Evolutionary conservation across 2,329 filamentous ascomycete genomes (phyloP), one percentile per base, ranked within the genome.

Genomic region (Seiridium cupressi): DNA sequence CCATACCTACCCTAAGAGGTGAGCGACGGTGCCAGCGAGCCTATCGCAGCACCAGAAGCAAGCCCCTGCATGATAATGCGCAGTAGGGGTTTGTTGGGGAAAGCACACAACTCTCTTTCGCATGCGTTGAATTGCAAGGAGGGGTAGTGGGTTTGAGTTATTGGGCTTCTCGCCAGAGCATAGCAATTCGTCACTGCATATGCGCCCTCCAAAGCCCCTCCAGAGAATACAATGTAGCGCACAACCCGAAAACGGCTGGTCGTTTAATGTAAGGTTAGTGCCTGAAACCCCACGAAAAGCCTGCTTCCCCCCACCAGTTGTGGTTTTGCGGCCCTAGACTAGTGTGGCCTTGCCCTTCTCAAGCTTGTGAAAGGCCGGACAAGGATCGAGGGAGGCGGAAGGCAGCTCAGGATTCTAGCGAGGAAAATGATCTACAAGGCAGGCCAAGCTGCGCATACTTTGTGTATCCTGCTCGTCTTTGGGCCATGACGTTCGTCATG

Each of bases 341-440:
- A 26, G 18, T 26, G 18, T 26, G 18, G 18, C 18, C 18, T 26
- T 26, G 18, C 18, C 18, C 18, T 26, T 26, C 18, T 26, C 18
- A 53, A 53, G 49, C 49, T 53, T 53, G 49, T 53, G 49, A 53
- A 35, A 53, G 49, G 32, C 47, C 49, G 49, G 38, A 31, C 49
- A 53, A 34, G 34, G 13, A 13, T 35, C 9, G 49, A 38, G 11
- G 49, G 38, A 38, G 10, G 49, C 32, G 44, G 5, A 35, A 36
- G 35, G 34, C 31, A 18, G 49, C 34, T 44, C 42, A 26, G 18
- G 18, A 26, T 26, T 49, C 13, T 10, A 49, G 47, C 47, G 47
- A 49, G 35, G 47, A 11, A 32, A 13, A 49, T 18, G 18, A 26
- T 26, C 38, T 42, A 2, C 38, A 42, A 42, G 38, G 38, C 38